phyloP scores from a whole-genome alignment of 345 rosid species.

The Passiflora organensis region DNA sequence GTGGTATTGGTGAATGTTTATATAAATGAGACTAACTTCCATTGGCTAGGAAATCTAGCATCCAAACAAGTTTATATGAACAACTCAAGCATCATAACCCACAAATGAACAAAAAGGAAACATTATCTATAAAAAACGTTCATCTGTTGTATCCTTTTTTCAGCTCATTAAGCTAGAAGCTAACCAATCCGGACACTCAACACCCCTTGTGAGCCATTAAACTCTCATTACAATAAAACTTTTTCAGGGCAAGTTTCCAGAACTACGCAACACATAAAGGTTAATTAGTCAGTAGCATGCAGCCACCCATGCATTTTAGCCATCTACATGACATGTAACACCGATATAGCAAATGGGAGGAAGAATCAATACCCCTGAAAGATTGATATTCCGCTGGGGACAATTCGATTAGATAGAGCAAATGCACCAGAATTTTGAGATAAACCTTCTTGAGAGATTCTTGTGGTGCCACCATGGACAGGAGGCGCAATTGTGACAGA shows the following conservation, averaged over 20 bases:
- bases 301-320: background rate
- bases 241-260: no score
- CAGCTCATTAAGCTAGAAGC: no score
- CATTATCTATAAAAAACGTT: no score
- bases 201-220: background rate
- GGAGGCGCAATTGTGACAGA: conserved; percentile 30
- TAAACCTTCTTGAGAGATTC: conserved; percentile 31
- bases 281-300: background rate
- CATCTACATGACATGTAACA: conserved; percentile 1
- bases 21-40: background rate
- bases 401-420: conserved; percentile 39
- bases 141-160: no score
- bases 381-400: conserved; percentile 53
- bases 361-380: conserved; percentile 65
- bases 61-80: background rate
- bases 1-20: background rate
- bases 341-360: background rate
- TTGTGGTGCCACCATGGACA: conserved; percentile 21
- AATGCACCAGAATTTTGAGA: conserved; percentile 36
- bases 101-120: background rate
- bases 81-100: background rate
- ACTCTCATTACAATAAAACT: background rate
- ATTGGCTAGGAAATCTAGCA: background rate
- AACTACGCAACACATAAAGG: background rate
- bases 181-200: background rate